Evolutionary conservation across 2,329 filamentous ascomycete species (phyloP), one percentile per base, ranked within the genome.

Genomic region (Exophiala xenobiotica): DNA sequence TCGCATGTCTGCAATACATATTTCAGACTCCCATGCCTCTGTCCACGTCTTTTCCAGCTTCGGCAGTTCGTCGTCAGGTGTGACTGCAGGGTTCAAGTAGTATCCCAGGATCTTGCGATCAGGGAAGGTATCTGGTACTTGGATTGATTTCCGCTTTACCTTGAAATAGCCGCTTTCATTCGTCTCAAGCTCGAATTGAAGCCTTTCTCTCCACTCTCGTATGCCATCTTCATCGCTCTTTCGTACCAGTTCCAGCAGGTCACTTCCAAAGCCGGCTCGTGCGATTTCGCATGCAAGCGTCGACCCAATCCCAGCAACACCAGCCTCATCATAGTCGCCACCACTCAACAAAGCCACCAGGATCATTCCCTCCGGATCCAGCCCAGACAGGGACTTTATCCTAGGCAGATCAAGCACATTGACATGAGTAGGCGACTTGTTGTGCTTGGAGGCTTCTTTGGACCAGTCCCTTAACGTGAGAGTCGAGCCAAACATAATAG

Each of bases 281-380:
- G 91, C 91, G 47, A 93, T 95, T 66, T 96, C 90, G 60, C 88
- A 93, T 0, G 93, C 92, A 8, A 91, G 77, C 65, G 92, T 95
- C 42, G 90, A 82, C 1, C 93, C 93, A 61, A 91, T 95, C 3
- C 88, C 87, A 0, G 88, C 84, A 12, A 99, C 86, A 0, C 93
- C 93, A 49, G 90, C 88, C 0, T 91, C 88, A 0, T 92, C 76
- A 62, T 99, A 99, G 68, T 99, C 93, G 5, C 93, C 93, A 5
- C 93, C 93, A 61, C 91, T 96, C 80, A 99, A 90, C 56, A 99
- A 74, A 0, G 93, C 93, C 16, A 97, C 87, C 9, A 99, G 73
- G 18, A 97, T 86, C 91, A 99, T 95, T 0, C 90, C 92, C 57
- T 93, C 85, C 16, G 87, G 78, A 63, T 91, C 88, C 39, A 97